Evolutionary conservation across 2,329 filamentous ascomycete species (phyloP), one percentile per base, ranked within the genome.

Genomic region (Fusarium sp.): DNA sequence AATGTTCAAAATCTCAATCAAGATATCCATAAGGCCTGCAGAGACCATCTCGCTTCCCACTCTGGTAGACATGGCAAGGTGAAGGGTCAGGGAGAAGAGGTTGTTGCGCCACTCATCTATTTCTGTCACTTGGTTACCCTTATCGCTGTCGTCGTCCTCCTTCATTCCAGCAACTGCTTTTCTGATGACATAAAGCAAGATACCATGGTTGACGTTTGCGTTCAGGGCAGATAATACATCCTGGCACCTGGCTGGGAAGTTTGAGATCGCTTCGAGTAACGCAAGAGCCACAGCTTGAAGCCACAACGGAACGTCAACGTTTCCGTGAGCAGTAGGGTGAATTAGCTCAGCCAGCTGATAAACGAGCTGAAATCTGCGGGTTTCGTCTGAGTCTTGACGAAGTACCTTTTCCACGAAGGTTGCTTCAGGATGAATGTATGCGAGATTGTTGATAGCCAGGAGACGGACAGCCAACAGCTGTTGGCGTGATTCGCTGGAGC

Each of bases 141-240:
- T 81, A 58, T 91, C 88, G 51, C 83, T 78, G 8, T 71, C 60
- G 50, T 84, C 82, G 63, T 89, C 85, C 20, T 83, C 83, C 60
- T 86, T 89, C 82, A 99, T 91, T 68, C 94, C 92, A 20, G 91
- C 90, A 60, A 98, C 92, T 12, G 94, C 93, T 80, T 97, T 98
- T 59, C 95, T 89, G 51, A 97, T 91, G 71, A 98, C 88, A 76
- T 98, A 98, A 72, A 98, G 91, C 46, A 99, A 86, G 30, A 98
- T 92, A 16, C 96, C 97, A 74, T 99, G 97, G 74, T 97, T 98
- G 40, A 98, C 95, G 73, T 95, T 97, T 56, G 97, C 93, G 75
- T 94, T 97, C 43, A 99, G 84, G n/a, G 96, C 94, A 43, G 93
- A 90, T 68, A 94, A 90, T 25, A 99, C 91, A 78, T 99, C 96